Evolutionary conservation across 177 flowering plant species (phyloP), one percentile per base, ranked within the genome.

Genomic region (Vitis hybrid): DNA sequence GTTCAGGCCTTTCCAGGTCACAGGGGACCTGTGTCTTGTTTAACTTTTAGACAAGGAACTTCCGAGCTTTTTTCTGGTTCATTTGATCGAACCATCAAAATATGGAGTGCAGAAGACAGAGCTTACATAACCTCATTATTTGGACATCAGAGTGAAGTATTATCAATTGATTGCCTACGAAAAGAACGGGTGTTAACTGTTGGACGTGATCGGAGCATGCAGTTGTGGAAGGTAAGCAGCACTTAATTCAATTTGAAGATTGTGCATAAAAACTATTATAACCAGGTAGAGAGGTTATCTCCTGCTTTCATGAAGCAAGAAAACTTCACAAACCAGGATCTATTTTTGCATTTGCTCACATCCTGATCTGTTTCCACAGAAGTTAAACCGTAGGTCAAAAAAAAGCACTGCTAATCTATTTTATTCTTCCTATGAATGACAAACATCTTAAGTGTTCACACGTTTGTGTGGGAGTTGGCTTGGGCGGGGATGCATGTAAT

Each of bases 121-220:
- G 80, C 94, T 73, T 92, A 88, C 74, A 81, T 94, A 79, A 81
- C 78, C 67, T 81, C 97, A 57, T 76, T 92, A 70, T 89, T 86
- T 87, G 98, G 99, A 68, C 98, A 94, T 75, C 90, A 90, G 79
- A 86, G 90, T 82, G 99, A 96, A 68, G 80, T 96, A 29, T 72
- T 96, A 64, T 69, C 85, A 14, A 77, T 94, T 76, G 97, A 94
- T 78, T 89, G 95, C 79, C 72, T 94, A 74, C 71, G 93, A 56
- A 90, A 89, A 76, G 99, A 96, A 74, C 84, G 96, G 2, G 74
- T 87, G 4, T 73, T 96, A 80, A 83, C 97, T 69, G 97, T 78
- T 79, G 99, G 98, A 56, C 97, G 97, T 74, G 99, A 96, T 83
- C 85, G 96, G 57, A 84, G 81, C n/a, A 90, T 96, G 98, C 90